phyloP scores from a whole-genome alignment of 495 filamentous ascomycete genomes.

The Cryomyces antarcticus region DNA sequence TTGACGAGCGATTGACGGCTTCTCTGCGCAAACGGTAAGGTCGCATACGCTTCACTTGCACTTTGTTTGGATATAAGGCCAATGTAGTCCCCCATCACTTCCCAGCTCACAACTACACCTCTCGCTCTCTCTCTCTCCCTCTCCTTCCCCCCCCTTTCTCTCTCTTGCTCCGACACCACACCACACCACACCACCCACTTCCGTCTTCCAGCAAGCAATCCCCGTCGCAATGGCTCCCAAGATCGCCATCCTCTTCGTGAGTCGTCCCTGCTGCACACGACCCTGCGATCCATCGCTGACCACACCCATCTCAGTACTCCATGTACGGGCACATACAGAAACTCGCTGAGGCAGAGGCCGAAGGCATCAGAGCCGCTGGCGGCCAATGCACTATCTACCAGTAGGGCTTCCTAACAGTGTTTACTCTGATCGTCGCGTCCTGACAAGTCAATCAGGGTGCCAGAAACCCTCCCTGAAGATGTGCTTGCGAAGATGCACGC shows the following conservation, averaged over 20 bases:
- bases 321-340: slow-evolving; percentile 81
- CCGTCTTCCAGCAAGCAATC: too few relatives aligned
- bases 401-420: slow-evolving; percentile 23
- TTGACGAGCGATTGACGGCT: too few relatives aligned
- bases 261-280: slow-evolving; percentile 15
- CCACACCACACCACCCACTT: too few relatives aligned
- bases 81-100: too few relatives aligned
- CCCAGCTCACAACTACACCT: too few relatives aligned
- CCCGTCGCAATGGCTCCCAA: slow-evolving; percentile 55
- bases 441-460: slow-evolving; percentile 28
- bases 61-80: too few relatives aligned
- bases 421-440: neutral
- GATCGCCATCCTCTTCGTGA: slow-evolving; percentile 75
- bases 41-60: too few relatives aligned
- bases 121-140: too few relatives aligned
- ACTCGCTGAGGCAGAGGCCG: slow-evolving; percentile 77
- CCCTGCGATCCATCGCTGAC: neutral
- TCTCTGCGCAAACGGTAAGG: too few relatives aligned
- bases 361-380: slow-evolving; percentile 74
- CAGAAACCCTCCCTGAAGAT: slow-evolving; percentile 70
- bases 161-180: too few relatives aligned
- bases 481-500: slow-evolving; percentile 80
- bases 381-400: slow-evolving; percentile 64
- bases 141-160: too few relatives aligned
- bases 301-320: slow-evolving; percentile 46